A percentile compares a stretch with the other conserved stretches of the same genome.
Evolutionary conservation across 2,329 filamentous ascomycete species (phyloP).

Genomic region (Torrubiella hemipterigena): DNA sequence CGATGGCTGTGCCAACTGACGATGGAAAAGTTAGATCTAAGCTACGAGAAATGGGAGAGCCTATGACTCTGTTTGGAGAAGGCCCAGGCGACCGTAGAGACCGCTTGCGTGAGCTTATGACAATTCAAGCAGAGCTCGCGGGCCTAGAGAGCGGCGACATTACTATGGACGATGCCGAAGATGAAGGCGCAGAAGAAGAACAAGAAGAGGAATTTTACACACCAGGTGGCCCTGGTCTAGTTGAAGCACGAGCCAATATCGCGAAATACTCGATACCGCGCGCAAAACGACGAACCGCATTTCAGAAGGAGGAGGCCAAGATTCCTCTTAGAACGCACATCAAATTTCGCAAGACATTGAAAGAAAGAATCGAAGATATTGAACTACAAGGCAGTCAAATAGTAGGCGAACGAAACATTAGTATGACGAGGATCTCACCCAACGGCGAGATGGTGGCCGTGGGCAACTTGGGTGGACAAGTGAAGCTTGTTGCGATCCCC

Average conservation of each 20-base stretch:
- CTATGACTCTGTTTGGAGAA: slow-evolving; percentile 90
- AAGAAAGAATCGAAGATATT: slow-evolving; percentile 69
- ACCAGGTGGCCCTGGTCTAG: slow-evolving; percentile 59
- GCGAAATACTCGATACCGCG: slow-evolving; percentile 74
- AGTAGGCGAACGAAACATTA: slow-evolving; percentile 79
- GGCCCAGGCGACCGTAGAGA: slow-evolving; percentile 76
- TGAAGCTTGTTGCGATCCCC: slow-evolving; percentile 77
- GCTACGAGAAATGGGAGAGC: slow-evolving; percentile 80
- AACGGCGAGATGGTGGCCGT: slow-evolving; percentile 74
- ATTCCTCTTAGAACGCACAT: slow-evolving; percentile 85
- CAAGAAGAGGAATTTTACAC: slow-evolving; percentile 95
- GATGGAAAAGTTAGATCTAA: slow-evolving; percentile 73
- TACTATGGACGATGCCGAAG: slow-evolving; percentile 45
- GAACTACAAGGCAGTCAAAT: slow-evolving; percentile 92
- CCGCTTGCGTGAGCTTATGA: slow-evolving; percentile 69
- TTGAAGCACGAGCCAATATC: slow-evolving; percentile 67
- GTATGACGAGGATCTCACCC: slow-evolving; percentile 84
- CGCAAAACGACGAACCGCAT: slow-evolving; percentile 63
- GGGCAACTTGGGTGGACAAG: slow-evolving; percentile 84
- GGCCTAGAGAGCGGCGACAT: slow-evolving; percentile 45
- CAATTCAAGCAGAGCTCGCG: slow-evolving; percentile 55
- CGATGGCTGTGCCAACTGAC: slow-evolving; percentile 86
- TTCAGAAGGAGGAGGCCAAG: slow-evolving; percentile 67
- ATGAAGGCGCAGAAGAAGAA: slow-evolving; percentile 52
- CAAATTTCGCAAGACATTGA: slow-evolving; percentile 81